Evolutionary conservation across 495 filamentous ascomycete genomes (phyloP).

Genomic region (Rhizodiscina lignyota): DNA sequence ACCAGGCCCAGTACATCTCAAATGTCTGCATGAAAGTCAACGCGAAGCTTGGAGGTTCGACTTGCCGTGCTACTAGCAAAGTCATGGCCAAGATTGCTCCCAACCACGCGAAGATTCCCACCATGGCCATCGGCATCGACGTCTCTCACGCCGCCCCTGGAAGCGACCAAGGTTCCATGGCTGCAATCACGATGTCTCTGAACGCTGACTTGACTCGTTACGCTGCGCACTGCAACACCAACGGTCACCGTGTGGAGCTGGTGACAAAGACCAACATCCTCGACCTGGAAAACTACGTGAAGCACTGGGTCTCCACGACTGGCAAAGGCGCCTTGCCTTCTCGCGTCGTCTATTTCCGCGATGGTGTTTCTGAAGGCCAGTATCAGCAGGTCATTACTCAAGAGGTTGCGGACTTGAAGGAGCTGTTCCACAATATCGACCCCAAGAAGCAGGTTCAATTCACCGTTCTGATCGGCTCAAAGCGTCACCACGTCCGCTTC

Average conservation of each 20-base stretch:
- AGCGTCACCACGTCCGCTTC: constrained; percentile 87
- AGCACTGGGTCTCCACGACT: constrained; percentile 43
- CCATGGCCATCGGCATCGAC: constrained; percentile 74
- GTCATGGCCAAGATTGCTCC: constrained; percentile 3
- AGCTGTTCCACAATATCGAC: constrained; percentile 27
- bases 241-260: constrained; percentile 62
- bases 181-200: constrained; percentile 70
- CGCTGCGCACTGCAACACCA: constrained; percentile 57
- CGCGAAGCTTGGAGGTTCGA: constrained; percentile 80
- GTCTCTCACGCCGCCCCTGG: constrained; percentile 71
- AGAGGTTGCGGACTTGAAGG: constrained; percentile 58
- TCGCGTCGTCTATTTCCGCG: constrained; percentile 82
- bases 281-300: constrained; percentile 45
- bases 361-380: constrained; percentile 82
- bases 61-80: constrained; percentile 22
- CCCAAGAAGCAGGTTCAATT: constrained; percentile 34
- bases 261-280: constrained; percentile 40
- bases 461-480: constrained; percentile 72
- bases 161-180: constrained; percentile 50
- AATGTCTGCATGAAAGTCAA: constrained; percentile 94
- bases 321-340: constrained; percentile 32
- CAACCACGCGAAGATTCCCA: constrained; percentile 20
- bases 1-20: constrained; percentile 58
- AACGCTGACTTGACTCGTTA: constrained; percentile 47
- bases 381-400: constrained; percentile 54